Conservation (phyloP, 176 grass and related monocot genomes). For the Aegilops umbellulata region DNA sequence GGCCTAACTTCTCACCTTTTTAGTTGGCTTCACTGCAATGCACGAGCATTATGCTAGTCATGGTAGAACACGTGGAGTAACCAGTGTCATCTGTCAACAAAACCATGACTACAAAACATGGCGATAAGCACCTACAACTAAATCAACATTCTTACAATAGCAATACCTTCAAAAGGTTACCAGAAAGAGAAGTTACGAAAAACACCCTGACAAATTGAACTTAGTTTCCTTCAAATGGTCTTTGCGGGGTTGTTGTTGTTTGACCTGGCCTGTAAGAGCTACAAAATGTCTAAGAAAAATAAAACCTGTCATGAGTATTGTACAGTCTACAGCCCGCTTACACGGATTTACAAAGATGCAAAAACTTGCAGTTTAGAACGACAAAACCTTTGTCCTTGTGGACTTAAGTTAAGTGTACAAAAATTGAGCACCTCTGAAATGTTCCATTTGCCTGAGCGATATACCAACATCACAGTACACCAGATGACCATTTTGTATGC, state of each 20-base stretch:
- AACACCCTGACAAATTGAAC: background rate
- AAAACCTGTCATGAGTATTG: background rate
- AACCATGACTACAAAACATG: too few relatives aligned
- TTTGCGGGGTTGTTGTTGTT: background rate
- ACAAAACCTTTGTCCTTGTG: conserved; percentile 11
- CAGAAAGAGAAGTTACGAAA: background rate
- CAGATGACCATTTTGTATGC: conserved; percentile 14
- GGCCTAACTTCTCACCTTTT: too few relatives aligned
- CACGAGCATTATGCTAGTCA: too few relatives aligned
- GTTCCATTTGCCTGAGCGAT: background rate
- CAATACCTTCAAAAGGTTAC: background rate
- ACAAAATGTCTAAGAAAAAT: conserved; percentile 5
- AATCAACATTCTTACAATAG: too few relatives aligned
- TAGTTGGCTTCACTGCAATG: too few relatives aligned
- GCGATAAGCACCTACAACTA: too few relatives aligned
- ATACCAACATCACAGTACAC: conserved; percentile 24
- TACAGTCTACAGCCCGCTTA: background rate
- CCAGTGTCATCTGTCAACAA: too few relatives aligned
- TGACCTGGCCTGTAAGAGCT: background rate
- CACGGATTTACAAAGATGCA: conserved; percentile 34
- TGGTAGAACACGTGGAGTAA: too few relatives aligned
- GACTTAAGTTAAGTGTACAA: conserved; percentile 11
- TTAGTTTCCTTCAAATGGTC: conserved; percentile 19
- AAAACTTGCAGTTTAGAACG: conserved; percentile 13
- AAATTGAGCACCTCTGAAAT: conserved; percentile 30